Conservation (phyloP, 164 flowering plant genomes). For the Macadamia tetraphylla region DNA sequence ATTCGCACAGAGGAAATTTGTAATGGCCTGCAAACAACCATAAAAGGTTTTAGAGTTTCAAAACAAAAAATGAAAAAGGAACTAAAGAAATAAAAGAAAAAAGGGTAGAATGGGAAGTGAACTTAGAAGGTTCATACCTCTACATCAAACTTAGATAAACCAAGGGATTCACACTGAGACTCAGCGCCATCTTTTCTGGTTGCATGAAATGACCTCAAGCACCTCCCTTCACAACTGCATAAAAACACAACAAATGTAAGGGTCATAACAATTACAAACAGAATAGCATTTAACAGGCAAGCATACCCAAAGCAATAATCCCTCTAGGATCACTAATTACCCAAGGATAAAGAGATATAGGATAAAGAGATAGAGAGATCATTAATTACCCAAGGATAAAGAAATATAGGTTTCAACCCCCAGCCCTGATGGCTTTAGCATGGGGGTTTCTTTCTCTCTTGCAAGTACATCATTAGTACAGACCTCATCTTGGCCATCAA, state of each 20-base stretch:
- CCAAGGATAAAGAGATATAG: background rate
- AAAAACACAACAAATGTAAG: background rate
- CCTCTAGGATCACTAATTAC: background rate
- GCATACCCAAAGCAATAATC: background rate
- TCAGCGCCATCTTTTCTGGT: slow-evolving; percentile 48
- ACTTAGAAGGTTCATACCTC: slow-evolving; percentile 31
- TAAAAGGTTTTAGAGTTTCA: background rate
- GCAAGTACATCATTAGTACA: no score
- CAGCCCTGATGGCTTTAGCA: no score
- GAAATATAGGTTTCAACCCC: background rate
- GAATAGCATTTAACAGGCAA: background rate
- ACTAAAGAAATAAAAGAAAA: background rate
- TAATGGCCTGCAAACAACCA: slow-evolving; percentile 41
- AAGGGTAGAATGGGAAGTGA: background rate
- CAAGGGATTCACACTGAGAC: slow-evolving; percentile 54
- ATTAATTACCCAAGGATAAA: background rate
- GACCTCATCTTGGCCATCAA: no score
- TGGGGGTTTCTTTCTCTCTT: no score
- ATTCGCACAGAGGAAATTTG: slow-evolving; percentile 51
- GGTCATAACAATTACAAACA: background rate
- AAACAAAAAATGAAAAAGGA: background rate
- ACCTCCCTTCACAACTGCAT: slow-evolving; percentile 79
- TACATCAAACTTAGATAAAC: slow-evolving; percentile 40
- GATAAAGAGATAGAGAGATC: no score
- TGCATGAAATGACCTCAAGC: slow-evolving; percentile 87